Evolutionary conservation across 805 yeast species (phyloP).

Genomic region (Lachancea thermotolerans): DNA sequence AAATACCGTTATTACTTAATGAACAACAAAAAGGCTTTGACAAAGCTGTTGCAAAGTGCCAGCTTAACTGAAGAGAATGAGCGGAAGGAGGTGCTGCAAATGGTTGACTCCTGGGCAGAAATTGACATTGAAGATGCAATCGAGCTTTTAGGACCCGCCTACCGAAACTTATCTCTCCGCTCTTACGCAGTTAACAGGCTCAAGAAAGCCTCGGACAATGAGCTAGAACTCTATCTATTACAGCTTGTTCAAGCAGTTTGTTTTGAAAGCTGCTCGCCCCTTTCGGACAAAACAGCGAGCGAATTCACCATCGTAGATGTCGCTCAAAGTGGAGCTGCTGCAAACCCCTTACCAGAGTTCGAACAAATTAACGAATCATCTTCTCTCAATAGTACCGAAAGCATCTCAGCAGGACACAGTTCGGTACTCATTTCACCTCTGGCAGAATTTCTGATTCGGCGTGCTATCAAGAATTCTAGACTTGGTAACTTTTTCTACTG

Average conservation of each 20-base stretch:
- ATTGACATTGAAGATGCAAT: constrained; percentile 80
- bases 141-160: constrained; percentile 75
- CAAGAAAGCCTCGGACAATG: constrained; percentile 69
- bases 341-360: constrained; percentile 1
- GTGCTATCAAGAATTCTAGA: constrained; percentile 56
- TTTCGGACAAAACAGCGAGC: constrained; percentile 26
- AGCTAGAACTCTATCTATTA: constrained; percentile 70
- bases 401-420: constrained; percentile 13
- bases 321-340: constrained; percentile 23
- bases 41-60: constrained; percentile 80
- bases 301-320: constrained; percentile 36
- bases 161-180: constrained; percentile 65
- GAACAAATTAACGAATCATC: constrained; percentile 7
- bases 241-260: constrained; percentile 90
- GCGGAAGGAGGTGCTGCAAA: constrained; percentile 67
- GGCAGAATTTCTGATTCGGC: constrained; percentile 66
- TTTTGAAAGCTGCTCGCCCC: constrained; percentile 46
- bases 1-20: constrained; percentile 76
- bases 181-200: constrained; percentile 84
- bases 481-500: constrained; percentile 85
- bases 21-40: constrained; percentile 59
- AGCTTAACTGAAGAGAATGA: constrained; percentile 85
- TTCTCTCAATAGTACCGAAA: constrained; percentile 11
- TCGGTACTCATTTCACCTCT: constrained; percentile 47
- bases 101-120: constrained; percentile 63